Percentiles rank a stretch among this genome's conserved stretches.
Conservation (phyloP, 148 eudicot species). For the Fagopyrum homotropicum region DNA sequence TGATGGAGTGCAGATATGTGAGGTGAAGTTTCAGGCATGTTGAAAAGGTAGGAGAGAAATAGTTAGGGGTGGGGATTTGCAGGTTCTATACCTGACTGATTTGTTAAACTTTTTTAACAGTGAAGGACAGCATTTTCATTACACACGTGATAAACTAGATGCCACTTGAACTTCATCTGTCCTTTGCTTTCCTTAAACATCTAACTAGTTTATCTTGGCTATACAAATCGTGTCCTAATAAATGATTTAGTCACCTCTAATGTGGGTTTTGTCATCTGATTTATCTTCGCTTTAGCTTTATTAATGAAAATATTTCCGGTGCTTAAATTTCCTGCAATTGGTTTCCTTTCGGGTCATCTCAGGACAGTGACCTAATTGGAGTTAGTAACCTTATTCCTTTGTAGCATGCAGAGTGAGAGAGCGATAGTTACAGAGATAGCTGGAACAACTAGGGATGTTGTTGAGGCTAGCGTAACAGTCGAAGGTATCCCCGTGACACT, state of each 20-base stretch:
- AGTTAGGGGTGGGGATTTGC: no score
- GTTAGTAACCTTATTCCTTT: constrained; percentile 35
- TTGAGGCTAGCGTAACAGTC: constrained; percentile 78
- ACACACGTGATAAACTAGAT: no score
- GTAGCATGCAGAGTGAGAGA: constrained; percentile 97
- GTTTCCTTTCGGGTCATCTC: neutral
- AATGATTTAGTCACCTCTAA: neutral
- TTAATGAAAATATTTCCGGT: neutral
- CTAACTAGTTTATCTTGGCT: no score
- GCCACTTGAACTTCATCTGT: no score
- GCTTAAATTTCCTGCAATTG: neutral
- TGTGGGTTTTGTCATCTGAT: neutral
- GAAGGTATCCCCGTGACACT: constrained; percentile 84
- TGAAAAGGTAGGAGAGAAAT: no score
- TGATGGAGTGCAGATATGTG: no score
- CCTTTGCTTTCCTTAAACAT: no score
- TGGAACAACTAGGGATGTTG: constrained; percentile 92
- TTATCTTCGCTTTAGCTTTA: neutral
- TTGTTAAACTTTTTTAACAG: no score
- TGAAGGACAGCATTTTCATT: no score
- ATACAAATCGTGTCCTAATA: neutral
- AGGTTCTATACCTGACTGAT: no score
- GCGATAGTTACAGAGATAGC: constrained; percentile 98
- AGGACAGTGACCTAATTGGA: constrained; percentile 20
- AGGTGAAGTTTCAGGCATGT: no score